Evolutionary conservation across 2,329 filamentous ascomycete species (phyloP).

Genomic region (Fusarium illudens): DNA sequence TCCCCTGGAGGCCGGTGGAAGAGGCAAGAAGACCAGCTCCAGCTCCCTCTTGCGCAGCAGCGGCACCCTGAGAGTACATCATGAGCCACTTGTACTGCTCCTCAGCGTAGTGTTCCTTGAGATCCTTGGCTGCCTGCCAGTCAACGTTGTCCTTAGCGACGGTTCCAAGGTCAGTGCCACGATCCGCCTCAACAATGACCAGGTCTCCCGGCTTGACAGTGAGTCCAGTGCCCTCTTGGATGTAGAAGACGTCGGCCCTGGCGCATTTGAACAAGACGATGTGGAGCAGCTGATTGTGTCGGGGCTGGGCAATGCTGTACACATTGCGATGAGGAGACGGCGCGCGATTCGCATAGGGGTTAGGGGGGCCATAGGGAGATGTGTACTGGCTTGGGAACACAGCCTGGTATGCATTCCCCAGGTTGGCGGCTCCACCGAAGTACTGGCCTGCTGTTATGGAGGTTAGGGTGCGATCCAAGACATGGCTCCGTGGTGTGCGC

Average conservation of each 20-base stretch:
- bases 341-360: constrained; percentile 59
- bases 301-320: constrained; percentile 68
- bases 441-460: constrained; percentile 32
- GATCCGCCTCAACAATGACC: constrained; percentile 97
- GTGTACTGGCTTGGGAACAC: constrained; percentile 53
- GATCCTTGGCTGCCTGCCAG: constrained; percentile 84
- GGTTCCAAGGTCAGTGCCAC: constrained; percentile 93
- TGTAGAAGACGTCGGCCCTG: constrained; percentile 94
- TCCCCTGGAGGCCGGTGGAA: constrained; percentile 70
- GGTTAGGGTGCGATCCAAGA: constrained; percentile 3
- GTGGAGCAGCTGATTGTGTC: constrained; percentile 77
- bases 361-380: constrained; percentile 56
- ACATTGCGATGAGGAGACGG: constrained; percentile 69
- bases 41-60: constrained; percentile 66
- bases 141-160: constrained; percentile 89
- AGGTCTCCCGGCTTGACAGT: constrained; percentile 90
- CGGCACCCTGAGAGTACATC: constrained; percentile 91
- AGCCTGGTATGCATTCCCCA: constrained; percentile 41
- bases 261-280: constrained; percentile 98
- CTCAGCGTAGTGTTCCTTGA: constrained; percentile 91
- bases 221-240: constrained; percentile 93
- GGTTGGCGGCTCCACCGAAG: constrained; percentile 38
- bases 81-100: constrained; percentile 99
- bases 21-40: constrained; percentile 70
- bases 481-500: neutral